These are phyloP conservation scores for Austropuccinia psidii DNA, from an alignment of 1,284 basidiomycete species.

Conservation along the genomic window DNA sequence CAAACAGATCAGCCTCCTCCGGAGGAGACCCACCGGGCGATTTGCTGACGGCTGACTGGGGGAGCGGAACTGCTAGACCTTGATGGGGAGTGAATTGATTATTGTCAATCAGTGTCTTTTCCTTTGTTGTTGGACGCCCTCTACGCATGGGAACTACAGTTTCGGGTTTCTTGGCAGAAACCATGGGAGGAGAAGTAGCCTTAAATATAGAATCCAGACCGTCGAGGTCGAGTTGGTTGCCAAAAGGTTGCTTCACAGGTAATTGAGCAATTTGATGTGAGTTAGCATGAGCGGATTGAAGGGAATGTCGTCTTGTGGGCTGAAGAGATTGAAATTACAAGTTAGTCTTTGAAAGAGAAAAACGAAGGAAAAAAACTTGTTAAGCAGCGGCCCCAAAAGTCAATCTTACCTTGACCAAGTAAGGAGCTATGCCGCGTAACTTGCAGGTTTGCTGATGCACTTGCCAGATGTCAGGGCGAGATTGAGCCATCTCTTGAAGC, in stretches of 20 bases:
- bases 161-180: conserved; percentile 37
- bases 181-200: neutral
- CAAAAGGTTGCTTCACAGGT: conserved; percentile 32
- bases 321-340: no score
- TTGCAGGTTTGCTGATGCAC: conserved; percentile 45
- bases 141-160: conserved; percentile 49
- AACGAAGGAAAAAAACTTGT: no score
- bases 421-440: conserved; percentile 41
- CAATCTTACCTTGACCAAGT: no score
- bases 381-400: no score
- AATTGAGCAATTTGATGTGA: no score
- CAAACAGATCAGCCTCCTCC: conserved; percentile 22
- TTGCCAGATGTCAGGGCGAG: conserved; percentile 44
- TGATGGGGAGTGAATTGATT: neutral
- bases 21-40: neutral
- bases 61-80: neutral
- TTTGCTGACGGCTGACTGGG: neutral
- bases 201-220: conserved; percentile 28
- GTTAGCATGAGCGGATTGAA: conserved; percentile 5
- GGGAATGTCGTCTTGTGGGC: neutral
- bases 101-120: neutral
- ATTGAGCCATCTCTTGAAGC: conserved; percentile 41
- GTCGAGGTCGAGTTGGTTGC: conserved; percentile 7
- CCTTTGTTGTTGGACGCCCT: conserved; percentile 43
- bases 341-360: no score